Percentiles rank a stretch among this genome's conserved stretches.
Conservation (phyloP, 2,329 filamentous ascomycete species). For the Monosporascus ibericus region DNA sequence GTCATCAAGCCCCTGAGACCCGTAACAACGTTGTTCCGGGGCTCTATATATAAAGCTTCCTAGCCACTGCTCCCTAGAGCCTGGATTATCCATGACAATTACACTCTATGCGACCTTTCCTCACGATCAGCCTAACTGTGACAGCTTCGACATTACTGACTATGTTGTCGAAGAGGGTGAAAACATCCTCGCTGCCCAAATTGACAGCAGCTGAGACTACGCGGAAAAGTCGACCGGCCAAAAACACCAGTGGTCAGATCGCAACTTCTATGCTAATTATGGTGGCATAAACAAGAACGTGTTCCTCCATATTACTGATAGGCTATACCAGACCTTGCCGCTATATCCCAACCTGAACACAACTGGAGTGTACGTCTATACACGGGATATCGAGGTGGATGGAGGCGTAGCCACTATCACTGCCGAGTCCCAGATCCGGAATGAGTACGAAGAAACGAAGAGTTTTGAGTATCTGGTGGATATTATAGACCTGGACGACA, state of each 20-base stretch:
- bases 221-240: neutral
- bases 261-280: slow-evolving; percentile 1
- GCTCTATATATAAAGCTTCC: no score
- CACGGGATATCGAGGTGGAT: neutral
- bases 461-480: neutral
- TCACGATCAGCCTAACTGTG: no score
- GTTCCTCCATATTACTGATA: neutral
- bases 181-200: neutral
- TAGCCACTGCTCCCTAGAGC: no score
- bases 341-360: slow-evolving; percentile 1
- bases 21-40: no score
- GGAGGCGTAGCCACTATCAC: neutral
- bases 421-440: neutral
- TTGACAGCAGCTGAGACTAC: slow-evolving; percentile 1
- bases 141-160: neutral
- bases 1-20: no score
- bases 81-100: no score
- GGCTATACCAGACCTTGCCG: neutral
- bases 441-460: neutral
- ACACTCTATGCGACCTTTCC: no score
- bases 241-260: neutral
- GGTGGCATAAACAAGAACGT: slow-evolving; percentile 2
- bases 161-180: neutral
- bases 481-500: neutral
- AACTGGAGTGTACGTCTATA: neutral